Evolutionary conservation across 441 rosid species (phyloP), one percentile per base, ranked within the genome.

Genomic region (Eruca vesicaria): DNA sequence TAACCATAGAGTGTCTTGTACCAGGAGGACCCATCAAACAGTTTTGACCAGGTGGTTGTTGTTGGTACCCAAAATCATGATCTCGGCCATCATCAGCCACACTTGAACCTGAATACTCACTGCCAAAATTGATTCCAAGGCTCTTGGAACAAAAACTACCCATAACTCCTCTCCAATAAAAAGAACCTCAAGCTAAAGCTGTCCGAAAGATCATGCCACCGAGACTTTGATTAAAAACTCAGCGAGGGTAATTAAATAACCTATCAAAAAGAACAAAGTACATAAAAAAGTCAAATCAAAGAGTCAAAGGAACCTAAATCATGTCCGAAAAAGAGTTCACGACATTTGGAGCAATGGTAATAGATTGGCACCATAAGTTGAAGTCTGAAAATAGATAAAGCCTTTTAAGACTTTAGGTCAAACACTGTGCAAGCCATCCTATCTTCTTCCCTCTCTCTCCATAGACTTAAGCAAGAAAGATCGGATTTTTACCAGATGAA

Each of bases 61-160:
- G 82, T 43, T 50, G 33, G 66, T 60, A 72, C 48, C 41, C 4
- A 71, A 74, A 76, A 6, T 66, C 81, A 4, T 59, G 63, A 41
- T 69, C 83, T 48, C 68, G 76, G 74, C 35, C 73, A 71, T 75
- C 76, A 70, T 78, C 84, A 67, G 76, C 69, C 4, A 81, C 88
- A 76, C 78, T 69, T 15, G 76, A 71, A 65, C 71, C 80, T 7
- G 83, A 79, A 71, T 70, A 79, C 35, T 81, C 86, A 58, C 78
- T 79, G 6, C 81, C 79, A 57, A 77, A 72, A 61, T 72, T 41
- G 59, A 74, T 65, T 7, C 82, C 82, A 7, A 79, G 75, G 19
- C 75, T 79, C 79, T 74, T 82, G 18, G 90, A 85, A 77, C 90
- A 87, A 79, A 87, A 71, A 59, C 88, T 82, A 66, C 90, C 90